phyloP scores from a whole-genome alignment of 1,284 basidiomycete species.

The Tausonia pullulans region DNA sequence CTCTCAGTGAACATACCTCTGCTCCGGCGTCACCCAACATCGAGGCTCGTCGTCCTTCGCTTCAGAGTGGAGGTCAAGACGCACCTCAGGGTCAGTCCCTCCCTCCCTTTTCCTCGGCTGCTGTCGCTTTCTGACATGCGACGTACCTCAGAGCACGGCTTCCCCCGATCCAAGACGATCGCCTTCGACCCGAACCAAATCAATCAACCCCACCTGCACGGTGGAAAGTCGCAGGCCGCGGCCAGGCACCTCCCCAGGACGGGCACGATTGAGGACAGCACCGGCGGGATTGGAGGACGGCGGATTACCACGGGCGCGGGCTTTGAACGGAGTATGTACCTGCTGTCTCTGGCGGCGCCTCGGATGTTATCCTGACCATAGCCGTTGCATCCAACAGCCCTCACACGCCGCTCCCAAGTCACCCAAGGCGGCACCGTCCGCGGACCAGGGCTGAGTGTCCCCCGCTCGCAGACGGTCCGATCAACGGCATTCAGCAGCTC shows the following conservation, averaged over 20 bases:
- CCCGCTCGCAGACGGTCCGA: background rate
- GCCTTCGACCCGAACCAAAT: slow-evolving; percentile 16
- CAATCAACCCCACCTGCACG: slow-evolving; percentile 7
- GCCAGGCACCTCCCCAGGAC: slow-evolving; percentile 40
- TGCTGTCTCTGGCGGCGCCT: background rate
- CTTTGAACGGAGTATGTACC: slow-evolving; percentile 14
- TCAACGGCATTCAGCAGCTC: slow-evolving; percentile 22
- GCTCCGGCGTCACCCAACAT: too few relatives aligned
- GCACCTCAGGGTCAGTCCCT: too few relatives aligned
- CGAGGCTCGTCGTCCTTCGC: too few relatives aligned
- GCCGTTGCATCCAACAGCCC: background rate
- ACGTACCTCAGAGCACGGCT: background rate
- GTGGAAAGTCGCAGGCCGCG: background rate
- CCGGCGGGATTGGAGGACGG: slow-evolving; percentile 22
- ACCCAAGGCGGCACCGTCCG: slow-evolving; percentile 17
- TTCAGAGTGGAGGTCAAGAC: too few relatives aligned
- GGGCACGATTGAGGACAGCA: slow-evolving; percentile 47
- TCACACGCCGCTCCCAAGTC: slow-evolving; percentile 6
- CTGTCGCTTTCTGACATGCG: too few relatives aligned
- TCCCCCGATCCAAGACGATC: slow-evolving; percentile 17
- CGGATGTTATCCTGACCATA: background rate
- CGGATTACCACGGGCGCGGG: slow-evolving; percentile 7
- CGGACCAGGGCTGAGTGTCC: slow-evolving; percentile 4
- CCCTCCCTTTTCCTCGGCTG: too few relatives aligned
- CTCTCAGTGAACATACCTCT: too few relatives aligned